Evolutionary conservation across 208 protist species (phyloP), one percentile per base, ranked within the genome.

Genomic region (Acanthamoeba sp.): DNA sequence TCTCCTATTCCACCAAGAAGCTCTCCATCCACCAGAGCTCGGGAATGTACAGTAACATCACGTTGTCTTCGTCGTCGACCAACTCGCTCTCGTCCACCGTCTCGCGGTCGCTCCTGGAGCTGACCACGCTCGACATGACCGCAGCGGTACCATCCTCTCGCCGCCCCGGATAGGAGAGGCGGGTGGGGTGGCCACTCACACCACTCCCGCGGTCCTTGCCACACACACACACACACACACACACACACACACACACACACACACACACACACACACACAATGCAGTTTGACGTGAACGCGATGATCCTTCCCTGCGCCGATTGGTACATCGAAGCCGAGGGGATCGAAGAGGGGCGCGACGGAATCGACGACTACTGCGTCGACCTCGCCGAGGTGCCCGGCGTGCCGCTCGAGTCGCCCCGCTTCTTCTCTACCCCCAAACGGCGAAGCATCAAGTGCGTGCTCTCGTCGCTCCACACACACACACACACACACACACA

Each of bases 231-330:
- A 64, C 57, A 64, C 57, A 3, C 27, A 64, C 24, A 16, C 27
- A 64, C 16, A 64, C 16, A 2, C 57, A 22, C 16, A 48, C 45
- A 48, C 45, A 3, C 45, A 48, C 45, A 64, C 27, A 32, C 57
- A 20, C 27, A 29, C 57, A 50, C 45, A 38, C n/a, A 62, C 29
- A 18, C 27, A 36, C 24, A n/a, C 29, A 12, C 16, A 7, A 10
- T 7, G 0, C 69, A 78, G 69, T 78, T 45, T 78, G 69, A 78
- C 34, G 69, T 78, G 69, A 78, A 78, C 69, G 64, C 42, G 29
- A 93, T 93, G 88, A 48, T 93, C 24, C 50, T 93, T 6, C 88
- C 88, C 29, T 93, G 88, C 29, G 88, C 88, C 88, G 88, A 93
- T n/a, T 93, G 88, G 88, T 93, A 69, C 64, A 78, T 93, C 38